These are phyloP conservation scores for Trypanosoma melophagium DNA, from an alignment of 208 protist genomes.

Conservation along the genomic window DNA sequence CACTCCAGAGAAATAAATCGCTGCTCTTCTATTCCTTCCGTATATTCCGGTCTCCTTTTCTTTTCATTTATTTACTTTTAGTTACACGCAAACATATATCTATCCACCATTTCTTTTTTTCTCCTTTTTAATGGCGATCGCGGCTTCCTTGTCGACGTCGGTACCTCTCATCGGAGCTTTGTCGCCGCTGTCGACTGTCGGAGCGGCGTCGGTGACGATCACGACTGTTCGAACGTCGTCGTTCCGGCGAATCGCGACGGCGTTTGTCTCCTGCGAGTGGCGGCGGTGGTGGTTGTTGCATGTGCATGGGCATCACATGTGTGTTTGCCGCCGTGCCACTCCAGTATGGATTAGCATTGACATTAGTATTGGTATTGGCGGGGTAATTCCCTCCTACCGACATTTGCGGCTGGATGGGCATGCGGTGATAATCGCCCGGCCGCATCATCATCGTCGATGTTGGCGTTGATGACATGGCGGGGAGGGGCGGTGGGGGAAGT, in stretches of 20 bases:
- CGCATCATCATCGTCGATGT: no score
- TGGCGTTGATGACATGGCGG: neutral
- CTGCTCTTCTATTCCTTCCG: no score
- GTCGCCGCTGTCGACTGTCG: conserved; percentile 12
- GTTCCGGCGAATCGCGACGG: conserved; percentile 8
- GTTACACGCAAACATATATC: neutral
- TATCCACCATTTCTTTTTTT: no score
- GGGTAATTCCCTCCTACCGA: neutral
- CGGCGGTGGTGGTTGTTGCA: neutral
- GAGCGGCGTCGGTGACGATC: conserved; percentile 2
- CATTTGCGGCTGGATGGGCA: neutral
- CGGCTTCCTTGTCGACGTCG: conserved; percentile 14
- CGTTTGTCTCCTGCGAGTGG: neutral
- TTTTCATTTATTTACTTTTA: neutral
- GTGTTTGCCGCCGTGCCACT: neutral
- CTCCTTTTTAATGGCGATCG: neutral
- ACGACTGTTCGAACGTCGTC: conserved; percentile 2
- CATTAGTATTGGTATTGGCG: neutral
- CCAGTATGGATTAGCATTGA: neutral
- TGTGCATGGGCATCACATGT: neutral
- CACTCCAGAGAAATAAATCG: no score
- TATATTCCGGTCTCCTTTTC: neutral
- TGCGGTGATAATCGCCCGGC: neutral
- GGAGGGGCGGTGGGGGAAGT: neutral
- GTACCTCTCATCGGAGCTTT: conserved; percentile 9